phyloP scores from a whole-genome alignment of 2,329 filamentous ascomycete species.

The Aspergillus sojae region DNA sequence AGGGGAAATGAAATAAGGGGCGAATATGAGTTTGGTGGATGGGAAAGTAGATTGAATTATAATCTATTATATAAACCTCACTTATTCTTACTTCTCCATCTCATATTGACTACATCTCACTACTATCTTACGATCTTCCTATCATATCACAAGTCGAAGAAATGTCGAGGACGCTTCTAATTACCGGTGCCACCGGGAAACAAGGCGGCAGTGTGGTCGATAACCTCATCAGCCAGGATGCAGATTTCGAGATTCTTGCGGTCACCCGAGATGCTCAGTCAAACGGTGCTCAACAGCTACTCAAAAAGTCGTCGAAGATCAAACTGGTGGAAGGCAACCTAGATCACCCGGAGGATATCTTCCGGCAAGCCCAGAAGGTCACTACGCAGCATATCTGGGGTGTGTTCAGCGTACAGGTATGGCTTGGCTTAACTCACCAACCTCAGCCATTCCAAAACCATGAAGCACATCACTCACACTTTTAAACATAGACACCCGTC shows the following conservation, averaged over 20 bases:
- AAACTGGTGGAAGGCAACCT: conserved; percentile 62
- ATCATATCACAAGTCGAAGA: background rate
- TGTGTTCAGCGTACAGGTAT: conserved; percentile 64
- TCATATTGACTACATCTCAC: background rate
- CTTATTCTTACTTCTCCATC: background rate
- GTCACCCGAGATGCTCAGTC: conserved; percentile 62
- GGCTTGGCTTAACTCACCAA: conserved; percentile 1
- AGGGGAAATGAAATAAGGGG: background rate
- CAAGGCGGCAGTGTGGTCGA: conserved; percentile 43
- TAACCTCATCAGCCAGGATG: conserved; percentile 31
- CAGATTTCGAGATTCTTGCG: conserved; percentile 57
- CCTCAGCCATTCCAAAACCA: too few species aligned
- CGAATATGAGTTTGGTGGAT: background rate
- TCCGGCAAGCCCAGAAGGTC: conserved; percentile 47
- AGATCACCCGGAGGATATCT: conserved; percentile 54
- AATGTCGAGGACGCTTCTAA: conserved; percentile 20
- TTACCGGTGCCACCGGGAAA: conserved; percentile 47
- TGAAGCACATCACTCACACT: too few species aligned
- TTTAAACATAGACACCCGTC: background rate
- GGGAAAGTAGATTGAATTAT: background rate
- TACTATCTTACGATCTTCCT: background rate
- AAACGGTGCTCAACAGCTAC: conserved; percentile 52
- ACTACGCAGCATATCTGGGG: conserved; percentile 54
- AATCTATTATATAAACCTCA: background rate
- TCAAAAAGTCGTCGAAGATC: conserved; percentile 50